These are phyloP conservation scores for Exophiala aquamarina DNA, from an alignment of 2,329 filamentous ascomycete species.

Conservation along the genomic window DNA sequence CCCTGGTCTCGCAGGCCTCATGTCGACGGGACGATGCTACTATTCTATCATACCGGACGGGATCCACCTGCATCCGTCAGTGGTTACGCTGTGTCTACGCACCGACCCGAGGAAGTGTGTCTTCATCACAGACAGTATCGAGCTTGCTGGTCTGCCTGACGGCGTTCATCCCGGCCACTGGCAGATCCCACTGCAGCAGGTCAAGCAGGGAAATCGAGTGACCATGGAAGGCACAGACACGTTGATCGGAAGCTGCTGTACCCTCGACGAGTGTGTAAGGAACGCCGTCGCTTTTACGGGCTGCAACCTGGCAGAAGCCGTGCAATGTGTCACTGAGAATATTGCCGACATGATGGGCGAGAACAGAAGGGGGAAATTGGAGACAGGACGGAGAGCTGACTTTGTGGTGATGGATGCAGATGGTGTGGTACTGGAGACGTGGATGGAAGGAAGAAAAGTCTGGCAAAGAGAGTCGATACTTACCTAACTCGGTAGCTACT, in stretches of 20 bases:
- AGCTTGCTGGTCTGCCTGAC: slow-evolving; percentile 53
- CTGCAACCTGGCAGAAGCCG: slow-evolving; percentile 49
- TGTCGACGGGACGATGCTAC: slow-evolving; percentile 42
- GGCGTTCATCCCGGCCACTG: slow-evolving; percentile 53
- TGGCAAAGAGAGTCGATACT: slow-evolving; percentile 26
- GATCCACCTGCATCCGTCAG: slow-evolving; percentile 53
- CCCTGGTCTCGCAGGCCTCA: slow-evolving; percentile 51
- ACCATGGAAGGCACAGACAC: slow-evolving; percentile 55
- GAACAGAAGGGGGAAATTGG: slow-evolving; percentile 43
- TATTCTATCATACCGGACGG: slow-evolving; percentile 56
- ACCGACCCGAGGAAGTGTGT: slow-evolving; percentile 49
- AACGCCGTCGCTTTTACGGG: slow-evolving; percentile 46
- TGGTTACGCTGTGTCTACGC: slow-evolving; percentile 50
- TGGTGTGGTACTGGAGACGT: slow-evolving; percentile 52
- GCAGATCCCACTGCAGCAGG: slow-evolving; percentile 52
- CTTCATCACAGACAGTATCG: slow-evolving; percentile 55
- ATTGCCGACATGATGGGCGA: slow-evolving; percentile 52
- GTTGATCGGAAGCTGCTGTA: slow-evolving; percentile 54
- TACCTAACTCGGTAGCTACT: no score
- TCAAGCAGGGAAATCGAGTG: slow-evolving; percentile 49
- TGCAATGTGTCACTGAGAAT: slow-evolving; percentile 52
- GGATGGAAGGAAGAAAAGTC: slow-evolving; percentile 49
- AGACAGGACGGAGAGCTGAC: slow-evolving; percentile 48
- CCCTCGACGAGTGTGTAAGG: slow-evolving; percentile 51
- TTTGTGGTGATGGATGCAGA: slow-evolving; percentile 48